Conservation (phyloP, 164 flowering plant genomes). For the Buxus sempervirens region DNA sequence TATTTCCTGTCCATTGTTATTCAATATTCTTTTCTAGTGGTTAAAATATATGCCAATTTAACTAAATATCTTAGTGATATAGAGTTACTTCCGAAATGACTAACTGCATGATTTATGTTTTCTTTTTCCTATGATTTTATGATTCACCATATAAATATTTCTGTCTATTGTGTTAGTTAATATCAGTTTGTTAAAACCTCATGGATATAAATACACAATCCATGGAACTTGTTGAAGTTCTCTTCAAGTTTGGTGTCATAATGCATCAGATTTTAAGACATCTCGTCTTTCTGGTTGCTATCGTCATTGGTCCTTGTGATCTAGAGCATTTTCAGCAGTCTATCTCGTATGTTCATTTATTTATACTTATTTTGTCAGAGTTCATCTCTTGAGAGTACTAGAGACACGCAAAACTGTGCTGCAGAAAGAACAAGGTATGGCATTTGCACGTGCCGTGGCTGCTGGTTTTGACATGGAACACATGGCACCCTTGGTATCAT, state of each 20-base stretch:
- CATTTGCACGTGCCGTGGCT: slow-evolving; percentile 97
- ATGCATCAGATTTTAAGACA: not conserved
- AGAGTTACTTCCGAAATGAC: no score
- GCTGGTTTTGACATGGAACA: slow-evolving; percentile 93
- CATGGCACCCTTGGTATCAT: slow-evolving; percentile 62
- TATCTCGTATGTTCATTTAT: not conserved
- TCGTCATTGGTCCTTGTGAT: not conserved
- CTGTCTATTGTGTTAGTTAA: no score
- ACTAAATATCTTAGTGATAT: no score
- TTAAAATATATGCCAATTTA: no score
- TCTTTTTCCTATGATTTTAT: no score
- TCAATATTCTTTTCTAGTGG: no score
- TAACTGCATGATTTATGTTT: no score
- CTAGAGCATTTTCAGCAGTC: not conserved
- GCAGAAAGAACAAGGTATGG: slow-evolving; percentile 98
- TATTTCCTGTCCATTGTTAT: no score
- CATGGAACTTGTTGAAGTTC: not conserved
- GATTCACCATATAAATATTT: no score
- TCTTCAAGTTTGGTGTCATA: not conserved
- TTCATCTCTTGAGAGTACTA: slow-evolving; percentile 77
- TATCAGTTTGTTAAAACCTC: no score
- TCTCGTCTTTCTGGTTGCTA: not conserved
- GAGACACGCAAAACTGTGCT: slow-evolving; percentile 78
- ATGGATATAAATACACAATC: no score
- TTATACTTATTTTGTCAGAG: slow-evolving; percentile 41